Conservation (phyloP, 257 asterid species). For the Jacaranda mimosifolia region DNA sequence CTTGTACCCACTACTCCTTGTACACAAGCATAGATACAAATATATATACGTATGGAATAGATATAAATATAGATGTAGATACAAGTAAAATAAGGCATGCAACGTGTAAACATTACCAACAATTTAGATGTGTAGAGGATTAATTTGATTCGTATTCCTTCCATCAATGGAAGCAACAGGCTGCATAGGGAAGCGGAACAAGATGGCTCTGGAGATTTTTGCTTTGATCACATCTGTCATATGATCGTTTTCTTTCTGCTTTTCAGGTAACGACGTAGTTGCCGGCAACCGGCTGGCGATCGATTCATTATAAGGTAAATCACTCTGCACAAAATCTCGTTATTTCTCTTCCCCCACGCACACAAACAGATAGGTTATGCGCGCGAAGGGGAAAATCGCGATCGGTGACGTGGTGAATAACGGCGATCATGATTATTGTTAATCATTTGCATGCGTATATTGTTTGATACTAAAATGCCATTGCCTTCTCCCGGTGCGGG, state of each 20-base stretch:
- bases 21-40: too few species aligned
- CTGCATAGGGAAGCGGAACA: conserved; percentile 19
- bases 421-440: not conserved
- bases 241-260: conserved; percentile 32
- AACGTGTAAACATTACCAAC: conserved; percentile 34
- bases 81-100: conserved; percentile 17
- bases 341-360: not conserved
- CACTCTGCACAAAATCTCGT: conserved; percentile 10
- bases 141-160: conserved; percentile 26
- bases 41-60: not conserved
- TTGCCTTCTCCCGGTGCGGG: conserved; percentile 6
- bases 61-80: too few species aligned
- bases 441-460: conserved; percentile 4
- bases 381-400: not conserved
- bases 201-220: not conserved
- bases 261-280: conserved; percentile 30
- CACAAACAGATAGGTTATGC: not conserved
- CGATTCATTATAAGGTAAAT: conserved; percentile 31
- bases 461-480: conserved; percentile 4
- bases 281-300: conserved; percentile 38
- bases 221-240: conserved; percentile 20
- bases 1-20: too few species aligned
- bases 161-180: conserved; percentile 23
- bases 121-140: conserved; percentile 20
- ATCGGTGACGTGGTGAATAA: conserved; percentile 29